Conservation (phyloP, 139 green algal species). For the Chara braunii region DNA sequence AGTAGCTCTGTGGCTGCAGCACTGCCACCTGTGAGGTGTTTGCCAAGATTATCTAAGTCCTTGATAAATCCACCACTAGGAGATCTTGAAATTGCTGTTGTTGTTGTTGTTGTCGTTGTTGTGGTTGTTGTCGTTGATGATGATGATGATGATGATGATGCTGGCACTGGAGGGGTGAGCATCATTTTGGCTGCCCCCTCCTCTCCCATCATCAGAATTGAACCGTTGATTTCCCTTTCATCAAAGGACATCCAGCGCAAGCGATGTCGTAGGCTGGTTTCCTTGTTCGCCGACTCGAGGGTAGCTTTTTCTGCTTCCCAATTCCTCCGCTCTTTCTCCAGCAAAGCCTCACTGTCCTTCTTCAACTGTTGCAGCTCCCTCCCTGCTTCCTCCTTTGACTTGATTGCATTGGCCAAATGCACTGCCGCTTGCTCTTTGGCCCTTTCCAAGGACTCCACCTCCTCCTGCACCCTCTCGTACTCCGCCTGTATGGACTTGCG, state of each 20-base stretch:
- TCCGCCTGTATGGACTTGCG: conserved; percentile 7
- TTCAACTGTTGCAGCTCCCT: no score
- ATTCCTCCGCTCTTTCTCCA: no score
- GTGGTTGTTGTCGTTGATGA: background rate
- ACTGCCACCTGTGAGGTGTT: background rate
- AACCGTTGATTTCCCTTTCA: no score
- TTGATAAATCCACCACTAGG: background rate
- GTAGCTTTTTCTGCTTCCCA: no score
- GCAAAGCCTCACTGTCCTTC: no score
- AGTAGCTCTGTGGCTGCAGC: background rate
- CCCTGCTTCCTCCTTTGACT: no score
- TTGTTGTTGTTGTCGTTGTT: conserved; percentile 2
- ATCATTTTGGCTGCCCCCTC: no score
- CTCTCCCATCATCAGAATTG: no score
- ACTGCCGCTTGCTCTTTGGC: background rate
- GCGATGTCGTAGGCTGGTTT: no score
- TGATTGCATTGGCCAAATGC: no score
- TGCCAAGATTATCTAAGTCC: background rate
- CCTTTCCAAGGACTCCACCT: background rate
- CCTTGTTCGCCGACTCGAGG: no score
- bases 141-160: conserved; percentile 6
- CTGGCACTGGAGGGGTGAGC: background rate
- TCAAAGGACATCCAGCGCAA: no score
- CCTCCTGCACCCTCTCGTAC: background rate
- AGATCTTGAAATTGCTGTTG: background rate